These are phyloP conservation scores for Fusarium sp. DNA, from an alignment of 2,329 filamentous ascomycete species.

Conservation along the genomic window DNA sequence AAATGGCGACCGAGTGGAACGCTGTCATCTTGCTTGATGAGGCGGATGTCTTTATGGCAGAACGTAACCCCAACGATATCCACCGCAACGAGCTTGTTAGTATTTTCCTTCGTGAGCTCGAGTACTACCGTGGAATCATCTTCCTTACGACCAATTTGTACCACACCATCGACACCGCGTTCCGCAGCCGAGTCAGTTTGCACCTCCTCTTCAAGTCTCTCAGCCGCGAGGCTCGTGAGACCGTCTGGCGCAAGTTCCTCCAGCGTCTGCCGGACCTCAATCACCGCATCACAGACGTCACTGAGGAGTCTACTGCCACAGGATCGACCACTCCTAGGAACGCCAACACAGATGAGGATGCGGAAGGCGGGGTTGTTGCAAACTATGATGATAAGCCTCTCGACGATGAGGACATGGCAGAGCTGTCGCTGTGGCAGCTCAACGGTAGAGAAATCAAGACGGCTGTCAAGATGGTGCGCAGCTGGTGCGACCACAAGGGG, in stretches of 20 bases:
- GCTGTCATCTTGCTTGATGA: constrained; percentile 68
- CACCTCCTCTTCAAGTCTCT: constrained; percentile 63
- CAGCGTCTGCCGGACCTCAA: constrained; percentile 50
- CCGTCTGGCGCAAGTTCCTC: constrained; percentile 65
- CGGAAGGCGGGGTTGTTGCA: background rate
- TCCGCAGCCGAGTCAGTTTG: constrained; percentile 63
- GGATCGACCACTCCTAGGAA: constrained; percentile 22
- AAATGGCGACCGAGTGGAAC: constrained; percentile 65
- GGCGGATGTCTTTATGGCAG: constrained; percentile 68
- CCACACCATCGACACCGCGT: constrained; percentile 61
- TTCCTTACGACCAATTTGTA: constrained; percentile 63
- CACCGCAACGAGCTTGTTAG: constrained; percentile 65
- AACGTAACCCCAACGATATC: constrained; percentile 62
- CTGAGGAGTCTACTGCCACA: constrained; percentile 7
- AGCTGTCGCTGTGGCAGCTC: constrained; percentile 59
- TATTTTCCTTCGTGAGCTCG: constrained; percentile 63
- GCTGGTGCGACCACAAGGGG: constrained; percentile 62
- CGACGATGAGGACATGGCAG: constrained; percentile 56
- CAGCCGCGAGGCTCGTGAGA: constrained; percentile 54
- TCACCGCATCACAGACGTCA: constrained; percentile 12
- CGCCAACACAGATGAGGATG: background rate
- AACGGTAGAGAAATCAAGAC: constrained; percentile 66
- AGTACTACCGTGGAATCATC: constrained; percentile 63
- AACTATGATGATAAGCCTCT: constrained; percentile 34
- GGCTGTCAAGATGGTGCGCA: constrained; percentile 62